These are phyloP conservation scores for Diaporthe citri DNA, from an alignment of 2,329 filamentous ascomycete species.

Conservation along the genomic window DNA sequence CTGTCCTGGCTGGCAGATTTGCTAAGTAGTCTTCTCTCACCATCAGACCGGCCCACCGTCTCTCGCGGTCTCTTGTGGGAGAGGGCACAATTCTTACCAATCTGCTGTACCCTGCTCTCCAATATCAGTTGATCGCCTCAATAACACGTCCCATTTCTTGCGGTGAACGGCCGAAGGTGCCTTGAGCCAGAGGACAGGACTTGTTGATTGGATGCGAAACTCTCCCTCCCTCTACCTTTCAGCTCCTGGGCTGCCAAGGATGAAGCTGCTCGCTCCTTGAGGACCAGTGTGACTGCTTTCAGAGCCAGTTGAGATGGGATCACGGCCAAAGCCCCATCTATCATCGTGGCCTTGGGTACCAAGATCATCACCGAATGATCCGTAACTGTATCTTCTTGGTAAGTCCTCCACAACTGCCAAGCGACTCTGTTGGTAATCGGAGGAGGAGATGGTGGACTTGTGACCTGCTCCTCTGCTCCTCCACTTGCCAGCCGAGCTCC, in stretches of 20 bases:
- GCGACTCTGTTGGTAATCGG: neutral
- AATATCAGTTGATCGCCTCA: conserved; percentile 7
- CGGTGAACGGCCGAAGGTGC: neutral
- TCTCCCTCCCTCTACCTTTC: neutral
- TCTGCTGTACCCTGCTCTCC: neutral
- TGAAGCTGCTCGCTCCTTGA: neutral
- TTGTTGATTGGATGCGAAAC: neutral
- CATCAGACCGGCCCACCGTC: neutral
- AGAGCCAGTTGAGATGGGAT: neutral
- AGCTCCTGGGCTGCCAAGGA: neutral
- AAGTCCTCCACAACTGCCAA: neutral
- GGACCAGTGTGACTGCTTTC: neutral
- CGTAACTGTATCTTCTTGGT: neutral
- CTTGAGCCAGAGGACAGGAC: neutral
- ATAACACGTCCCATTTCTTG: conserved; percentile 2
- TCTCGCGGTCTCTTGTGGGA: neutral
- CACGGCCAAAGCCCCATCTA: neutral
- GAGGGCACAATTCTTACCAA: neutral
- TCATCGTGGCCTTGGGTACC: neutral
- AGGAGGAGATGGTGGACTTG: neutral
- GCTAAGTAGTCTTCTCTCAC: neutral
- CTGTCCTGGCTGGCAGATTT: neutral
- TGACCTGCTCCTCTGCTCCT: neutral
- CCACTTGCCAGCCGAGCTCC: neutral
- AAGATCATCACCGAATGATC: conserved; percentile 8